Percentiles rank a stretch among this genome's conserved stretches.
Evolutionary conservation across 2,329 filamentous ascomycete species (phyloP).

Genomic region (Thermoascus crustaceus): DNA sequence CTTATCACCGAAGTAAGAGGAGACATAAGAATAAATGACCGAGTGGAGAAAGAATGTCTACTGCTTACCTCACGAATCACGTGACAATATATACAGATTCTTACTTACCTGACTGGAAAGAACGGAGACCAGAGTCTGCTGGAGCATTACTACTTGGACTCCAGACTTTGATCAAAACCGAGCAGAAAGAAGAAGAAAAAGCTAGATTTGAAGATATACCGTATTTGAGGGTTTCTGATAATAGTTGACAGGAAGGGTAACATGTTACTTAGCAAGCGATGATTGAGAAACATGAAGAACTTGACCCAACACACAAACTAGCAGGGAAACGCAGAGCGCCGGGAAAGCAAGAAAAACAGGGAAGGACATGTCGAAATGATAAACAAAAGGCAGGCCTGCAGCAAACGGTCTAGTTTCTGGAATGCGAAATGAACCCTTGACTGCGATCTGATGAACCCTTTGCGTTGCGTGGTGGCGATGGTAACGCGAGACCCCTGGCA

Average conservation of each 20-base stretch:
- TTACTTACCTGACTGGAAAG: no score
- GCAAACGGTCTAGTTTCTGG: not conserved
- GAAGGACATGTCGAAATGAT: not conserved
- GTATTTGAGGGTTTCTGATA: not conserved
- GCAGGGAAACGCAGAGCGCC: not conserved
- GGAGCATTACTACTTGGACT: not conserved
- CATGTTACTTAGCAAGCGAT: conserved; percentile 1
- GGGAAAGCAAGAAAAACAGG: conserved; percentile 1
- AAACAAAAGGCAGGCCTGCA: not conserved
- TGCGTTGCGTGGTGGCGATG: not conserved
- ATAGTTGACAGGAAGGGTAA: not conserved
- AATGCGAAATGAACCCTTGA: not conserved
- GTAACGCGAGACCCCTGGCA: not conserved
- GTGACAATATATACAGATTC: no score
- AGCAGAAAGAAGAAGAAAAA: no score
- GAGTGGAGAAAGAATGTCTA: no score
- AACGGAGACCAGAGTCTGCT: no score
- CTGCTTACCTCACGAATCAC: no score
- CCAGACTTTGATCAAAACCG: no score
- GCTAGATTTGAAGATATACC: not conserved
- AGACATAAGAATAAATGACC: no score
- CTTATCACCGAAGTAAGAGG: no score
- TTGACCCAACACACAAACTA: no score
- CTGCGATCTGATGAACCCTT: no score
- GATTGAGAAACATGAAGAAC: no score